Conservation (phyloP, 2,329 filamentous ascomycete species). For the Apiospora marii region DNA sequence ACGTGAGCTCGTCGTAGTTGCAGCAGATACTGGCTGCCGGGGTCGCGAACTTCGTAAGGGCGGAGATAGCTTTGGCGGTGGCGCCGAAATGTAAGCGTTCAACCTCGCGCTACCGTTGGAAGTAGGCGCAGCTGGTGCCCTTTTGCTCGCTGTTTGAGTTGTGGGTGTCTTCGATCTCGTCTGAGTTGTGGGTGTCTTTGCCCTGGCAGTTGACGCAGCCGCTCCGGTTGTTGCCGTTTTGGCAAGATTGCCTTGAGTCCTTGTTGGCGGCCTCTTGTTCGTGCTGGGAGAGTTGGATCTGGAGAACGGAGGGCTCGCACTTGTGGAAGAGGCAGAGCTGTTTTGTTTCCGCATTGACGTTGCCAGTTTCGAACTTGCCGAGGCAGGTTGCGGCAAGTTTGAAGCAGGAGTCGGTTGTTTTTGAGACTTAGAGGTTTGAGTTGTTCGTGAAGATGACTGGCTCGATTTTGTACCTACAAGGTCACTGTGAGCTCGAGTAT, state of each 20-base stretch:
- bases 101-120: conserved; percentile 66
- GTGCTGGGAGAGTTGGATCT: conserved; percentile 64
- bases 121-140: conserved; percentile 48
- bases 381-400: conserved; percentile 36
- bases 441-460: conserved; percentile 42
- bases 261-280: conserved; percentile 49
- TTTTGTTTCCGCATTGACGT: conserved; percentile 55
- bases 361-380: conserved; percentile 52
- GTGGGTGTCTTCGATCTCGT: conserved; percentile 51
- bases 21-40: conserved; percentile 78
- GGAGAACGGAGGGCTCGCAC: conserved; percentile 56
- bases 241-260: conserved; percentile 48
- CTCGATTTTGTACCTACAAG: conserved; percentile 50
- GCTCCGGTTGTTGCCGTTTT: conserved; percentile 34
- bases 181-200: conserved; percentile 53
- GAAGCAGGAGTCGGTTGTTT: conserved; percentile 44
- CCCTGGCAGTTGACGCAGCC: conserved; percentile 32
- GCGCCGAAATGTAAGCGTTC: conserved; percentile 76
- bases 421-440: conserved; percentile 37
- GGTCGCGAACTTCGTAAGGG: conserved; percentile 82
- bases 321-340: conserved; percentile 52
- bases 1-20: conserved; percentile 75
- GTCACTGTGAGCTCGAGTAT: conserved; percentile 66
- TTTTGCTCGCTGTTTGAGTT: conserved; percentile 47
- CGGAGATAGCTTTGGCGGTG: conserved; percentile 77